These are phyloP conservation scores for Eremochloa ophiuroides DNA, from an alignment of 176 grass and related monocot species.

Conservation along the genomic window DNA sequence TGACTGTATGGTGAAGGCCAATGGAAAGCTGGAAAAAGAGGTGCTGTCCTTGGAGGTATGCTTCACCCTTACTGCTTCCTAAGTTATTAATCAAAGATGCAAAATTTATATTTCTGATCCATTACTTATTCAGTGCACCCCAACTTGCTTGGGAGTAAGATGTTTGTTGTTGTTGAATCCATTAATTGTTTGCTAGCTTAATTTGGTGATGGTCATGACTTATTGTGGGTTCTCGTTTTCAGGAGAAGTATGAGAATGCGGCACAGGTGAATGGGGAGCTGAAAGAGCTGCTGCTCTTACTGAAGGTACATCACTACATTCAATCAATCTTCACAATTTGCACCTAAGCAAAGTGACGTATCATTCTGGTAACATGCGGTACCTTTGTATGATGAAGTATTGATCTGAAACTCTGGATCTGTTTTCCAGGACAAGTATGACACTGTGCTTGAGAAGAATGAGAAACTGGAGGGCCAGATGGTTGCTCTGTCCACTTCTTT, in stretches of 20 bases:
- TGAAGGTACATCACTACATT: conserved; percentile 30
- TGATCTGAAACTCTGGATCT: neutral
- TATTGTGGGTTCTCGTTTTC: neutral
- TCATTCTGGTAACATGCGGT: neutral
- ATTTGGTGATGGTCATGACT: neutral
- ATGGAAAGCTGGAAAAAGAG: conserved; percentile 42
- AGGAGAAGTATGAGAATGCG: conserved; percentile 19
- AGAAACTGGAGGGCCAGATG: conserved; percentile 41
- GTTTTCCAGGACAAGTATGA: conserved; percentile 49
- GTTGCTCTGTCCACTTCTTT: conserved; percentile 34
- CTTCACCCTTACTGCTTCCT: neutral
- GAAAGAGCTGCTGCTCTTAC: conserved; percentile 30
- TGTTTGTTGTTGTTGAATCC: neutral
- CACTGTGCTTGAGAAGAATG: conserved; percentile 37
- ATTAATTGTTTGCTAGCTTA: neutral
- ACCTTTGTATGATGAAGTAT: neutral
- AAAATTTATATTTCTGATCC: neutral
- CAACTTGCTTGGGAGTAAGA: neutral
- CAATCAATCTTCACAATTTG: neutral
- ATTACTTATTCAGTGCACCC: neutral
- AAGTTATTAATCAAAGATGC: neutral
- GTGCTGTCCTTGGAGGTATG: conserved; percentile 25
- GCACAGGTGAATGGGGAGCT: conserved; percentile 4
- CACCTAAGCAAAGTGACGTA: neutral
- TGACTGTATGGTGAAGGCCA: conserved; percentile 30